Evolutionary conservation across 2,329 filamentous ascomycete genomes (phyloP), one percentile per base, ranked within the genome.

Genomic region (Colletotrichum melonis): DNA sequence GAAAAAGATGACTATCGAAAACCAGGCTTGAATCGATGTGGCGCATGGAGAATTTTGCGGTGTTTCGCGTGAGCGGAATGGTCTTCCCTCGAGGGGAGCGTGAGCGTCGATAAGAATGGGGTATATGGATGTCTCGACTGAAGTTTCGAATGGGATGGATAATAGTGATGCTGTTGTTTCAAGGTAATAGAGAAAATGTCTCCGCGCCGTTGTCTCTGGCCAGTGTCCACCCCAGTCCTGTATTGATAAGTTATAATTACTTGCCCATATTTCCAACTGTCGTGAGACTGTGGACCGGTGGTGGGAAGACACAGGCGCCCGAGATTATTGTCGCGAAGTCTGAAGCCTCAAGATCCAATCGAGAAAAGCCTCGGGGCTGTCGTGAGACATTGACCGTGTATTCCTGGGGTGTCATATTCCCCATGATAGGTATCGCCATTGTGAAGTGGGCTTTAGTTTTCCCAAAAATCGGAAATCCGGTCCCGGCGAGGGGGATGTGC

Each of bases 21-120:
- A 49, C 24, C 32, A 42, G 42, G 64, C 52, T 28, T 28, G 24
- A 57, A 28, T 49, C 42, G 19, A 58, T 63, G 30, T 67, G 16
- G 63, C 72, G n/a, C 67, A 72, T 46, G 52, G 68, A 49, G 49
- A 66, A 66, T 71, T 73, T 71, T 77, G 38, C 60, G 63, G 63
- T 42, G 63, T 42, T 77, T 80, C 78, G 79, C 79, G 80, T 79
- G 79, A 80, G 80, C 79, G 79, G 75, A 74, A 70, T 75, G 74
- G 73, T 78, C 77, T 78, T 73, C 77, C 72, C 74, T 55, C 76
- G 72, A 60, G 66, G 72, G 72, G 42, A 49, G 42, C 42, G 42
- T 49, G 42, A 69, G 66, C 62, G 60, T 60, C 64, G 57, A 55
- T 70, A 69, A 69, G 57, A 65, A 57, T 68, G 72, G 63, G 63